Percentiles rank a stretch among this genome's conserved stretches.
phyloP scores from a whole-genome alignment of 2,329 filamentous ascomycete genomes.

The Thelonectria blattea region DNA sequence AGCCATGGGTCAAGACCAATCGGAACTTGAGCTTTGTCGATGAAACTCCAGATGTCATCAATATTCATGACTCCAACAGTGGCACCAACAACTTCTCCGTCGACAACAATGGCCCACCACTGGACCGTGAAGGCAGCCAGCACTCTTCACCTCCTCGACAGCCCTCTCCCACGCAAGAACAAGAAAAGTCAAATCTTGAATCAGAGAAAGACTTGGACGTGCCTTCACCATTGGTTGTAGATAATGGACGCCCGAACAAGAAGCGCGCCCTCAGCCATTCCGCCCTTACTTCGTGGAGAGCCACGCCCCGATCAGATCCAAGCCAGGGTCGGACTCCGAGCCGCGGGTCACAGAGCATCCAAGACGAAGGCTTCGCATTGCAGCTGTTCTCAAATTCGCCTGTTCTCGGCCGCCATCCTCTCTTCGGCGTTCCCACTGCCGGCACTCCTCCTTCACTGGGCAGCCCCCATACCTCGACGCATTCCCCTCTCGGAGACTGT shows the following conservation, averaged over 20 bases:
- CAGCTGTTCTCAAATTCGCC: constrained; percentile 16
- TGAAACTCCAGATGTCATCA: constrained; percentile 39
- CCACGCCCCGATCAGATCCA: constrained; percentile 21
- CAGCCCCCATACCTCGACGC: constrained; percentile 14
- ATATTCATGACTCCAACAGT: constrained; percentile 33
- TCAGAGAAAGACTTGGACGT: constrained; percentile 3
- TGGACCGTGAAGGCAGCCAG: constrained; percentile 19
- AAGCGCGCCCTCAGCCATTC: constrained; percentile 33
- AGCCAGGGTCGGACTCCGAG: constrained; percentile 25
- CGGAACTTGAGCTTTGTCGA: constrained; percentile 38
- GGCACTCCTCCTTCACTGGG: constrained; percentile 16
- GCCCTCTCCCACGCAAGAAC: constrained; percentile 7
- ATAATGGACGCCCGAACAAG: constrained; percentile 25
- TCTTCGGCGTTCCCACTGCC: constrained; percentile 18
- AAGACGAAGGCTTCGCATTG: constrained; percentile 12
- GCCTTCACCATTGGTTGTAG: neutral
- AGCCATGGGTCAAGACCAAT: constrained; percentile 39
- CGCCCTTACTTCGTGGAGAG: constrained; percentile 22
- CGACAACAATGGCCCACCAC: constrained; percentile 10
- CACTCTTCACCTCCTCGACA: constrained; percentile 19
- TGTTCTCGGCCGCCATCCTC: constrained; percentile 1
- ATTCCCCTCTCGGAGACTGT: constrained; percentile 20
- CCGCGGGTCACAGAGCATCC: constrained; percentile 18
- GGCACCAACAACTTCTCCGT: constrained; percentile 20
- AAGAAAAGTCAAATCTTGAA: constrained; percentile 7